Evolutionary conservation across 352 stramenopile genomes (phyloP), one percentile per base, ranked within the genome.

Genomic region (Phytophthora lateralis): DNA sequence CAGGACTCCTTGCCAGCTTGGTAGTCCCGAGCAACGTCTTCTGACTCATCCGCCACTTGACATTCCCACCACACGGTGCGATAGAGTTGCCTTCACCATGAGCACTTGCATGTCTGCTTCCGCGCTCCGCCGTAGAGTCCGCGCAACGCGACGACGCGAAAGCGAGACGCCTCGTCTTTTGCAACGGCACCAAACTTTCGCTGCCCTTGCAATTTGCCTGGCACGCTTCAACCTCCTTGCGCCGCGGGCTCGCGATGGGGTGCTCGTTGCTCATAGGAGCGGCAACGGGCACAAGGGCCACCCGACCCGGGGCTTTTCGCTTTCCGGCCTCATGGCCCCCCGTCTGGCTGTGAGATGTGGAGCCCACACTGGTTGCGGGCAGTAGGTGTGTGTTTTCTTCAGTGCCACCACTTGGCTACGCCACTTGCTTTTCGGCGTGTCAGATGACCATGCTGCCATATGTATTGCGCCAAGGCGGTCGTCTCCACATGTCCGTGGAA

Each of bases 401-500:
- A 9, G 26, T 30, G 26, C 26, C 26, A 30, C 26, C 26, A 30
- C 26, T 30, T 53, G 38, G 57, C 49, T 47, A 18, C 26, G 43
- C 26, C 38, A 46, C 41, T 46, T 60, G 53, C 53, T 46, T 51
- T 30, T 60, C 15, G 20, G 14, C 37, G 21, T 12, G 29, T 35
- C 37, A 51, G 56, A 64, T 64, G 56, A 24, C 30, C 26, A 30
- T 30, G 26, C 26, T 30, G 4, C 26, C 4, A 6, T n/a, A n/a
- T 10, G 30, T 15, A 37, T 37, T 37, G 30, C 30, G 30, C 30
- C 30, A 37, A 37, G 26, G 3, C 26, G 26, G 26, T 30, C 26
- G 26, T 30, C 26, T 53, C 48, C 57, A 65, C 48, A 65, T 60
- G 57, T 59, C 50, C 20, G 56, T 47, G 47, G 49, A 60, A 61